Conservation (phyloP, 306 rosid genomes). For the Vigna angularis region DNA sequence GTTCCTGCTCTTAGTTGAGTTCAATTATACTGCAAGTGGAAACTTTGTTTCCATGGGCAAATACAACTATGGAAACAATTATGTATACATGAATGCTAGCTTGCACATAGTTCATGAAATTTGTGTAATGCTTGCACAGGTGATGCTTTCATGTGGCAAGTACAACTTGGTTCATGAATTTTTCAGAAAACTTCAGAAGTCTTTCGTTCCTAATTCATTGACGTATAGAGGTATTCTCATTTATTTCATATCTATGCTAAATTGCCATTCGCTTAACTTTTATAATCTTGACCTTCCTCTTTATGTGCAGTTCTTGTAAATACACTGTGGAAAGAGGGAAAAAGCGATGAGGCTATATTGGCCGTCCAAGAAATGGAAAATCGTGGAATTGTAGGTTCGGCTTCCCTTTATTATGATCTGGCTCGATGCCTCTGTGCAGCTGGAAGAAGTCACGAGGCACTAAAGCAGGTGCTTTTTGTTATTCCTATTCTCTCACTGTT, state of each 20-base stretch:
- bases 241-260: conserved; percentile 35
- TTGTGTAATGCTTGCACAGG: conserved; percentile 61
- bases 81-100: conserved; percentile 16
- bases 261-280: conserved; percentile 17
- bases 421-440: conserved; percentile 94
- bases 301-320: conserved; percentile 77
- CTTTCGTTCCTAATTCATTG: conserved; percentile 80
- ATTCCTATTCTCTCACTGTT: conserved; percentile 24
- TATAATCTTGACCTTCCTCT: conserved; percentile 48
- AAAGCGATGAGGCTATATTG: conserved; percentile 76
- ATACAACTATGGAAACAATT: conserved; percentile 30
- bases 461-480: conserved; percentile 71
- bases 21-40: conserved; percentile 14
- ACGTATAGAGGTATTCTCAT: conserved; percentile 82
- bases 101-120: conserved; percentile 37
- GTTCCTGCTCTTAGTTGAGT: conserved; percentile 25
- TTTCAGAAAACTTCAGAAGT: conserved; percentile 84
- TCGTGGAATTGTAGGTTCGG: conserved; percentile 94
- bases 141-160: conserved; percentile 92
- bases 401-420: conserved; percentile 92
- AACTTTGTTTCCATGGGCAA: conserved; percentile 15
- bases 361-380: conserved; percentile 83
- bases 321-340: conserved; percentile 86
- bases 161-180: conserved; percentile 94
- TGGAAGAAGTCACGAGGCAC: conserved; percentile 90